Conservation (phyloP, 306 rosid genomes). For the Quercus parvula region DNA sequence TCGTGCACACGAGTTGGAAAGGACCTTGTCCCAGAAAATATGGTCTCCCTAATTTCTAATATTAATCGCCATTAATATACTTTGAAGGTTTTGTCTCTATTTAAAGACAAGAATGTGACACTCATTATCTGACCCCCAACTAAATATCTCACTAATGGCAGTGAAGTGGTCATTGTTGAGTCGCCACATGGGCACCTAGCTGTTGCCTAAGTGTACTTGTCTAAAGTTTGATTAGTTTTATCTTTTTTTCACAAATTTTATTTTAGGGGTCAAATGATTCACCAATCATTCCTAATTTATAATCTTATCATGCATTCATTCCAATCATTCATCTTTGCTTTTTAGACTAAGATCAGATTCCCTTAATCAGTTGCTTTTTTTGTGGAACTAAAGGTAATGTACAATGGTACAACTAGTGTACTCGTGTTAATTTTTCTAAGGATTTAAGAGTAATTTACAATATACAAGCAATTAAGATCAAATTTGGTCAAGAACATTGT, state of each 20-base stretch:
- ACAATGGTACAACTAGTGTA: background rate
- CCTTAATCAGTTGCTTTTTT: background rate
- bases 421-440: background rate
- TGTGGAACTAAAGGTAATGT: background rate
- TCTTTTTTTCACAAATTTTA: background rate
- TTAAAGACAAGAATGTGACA: constrained; percentile 27
- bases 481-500: too few species aligned
- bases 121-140: constrained; percentile 24
- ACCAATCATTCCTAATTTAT: background rate
- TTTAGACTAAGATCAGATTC: background rate
- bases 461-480: too few species aligned
- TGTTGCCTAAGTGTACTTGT: constrained; percentile 16
- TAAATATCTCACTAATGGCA: background rate
- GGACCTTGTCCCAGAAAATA: constrained; percentile 29
- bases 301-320: background rate
- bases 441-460: background rate
- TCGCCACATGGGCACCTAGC: constrained; percentile 22
- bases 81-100: constrained; percentile 28
- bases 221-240: background rate
- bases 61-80: constrained; percentile 4
- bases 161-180: constrained; percentile 22
- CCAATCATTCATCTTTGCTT: background rate
- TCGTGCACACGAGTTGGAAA: constrained; percentile 31
- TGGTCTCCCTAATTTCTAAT: constrained; percentile 11
- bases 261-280: background rate